These are phyloP conservation scores for Baorangia bicolor DNA, from an alignment of 768 basidiomycete species.

Conservation along the genomic window DNA sequence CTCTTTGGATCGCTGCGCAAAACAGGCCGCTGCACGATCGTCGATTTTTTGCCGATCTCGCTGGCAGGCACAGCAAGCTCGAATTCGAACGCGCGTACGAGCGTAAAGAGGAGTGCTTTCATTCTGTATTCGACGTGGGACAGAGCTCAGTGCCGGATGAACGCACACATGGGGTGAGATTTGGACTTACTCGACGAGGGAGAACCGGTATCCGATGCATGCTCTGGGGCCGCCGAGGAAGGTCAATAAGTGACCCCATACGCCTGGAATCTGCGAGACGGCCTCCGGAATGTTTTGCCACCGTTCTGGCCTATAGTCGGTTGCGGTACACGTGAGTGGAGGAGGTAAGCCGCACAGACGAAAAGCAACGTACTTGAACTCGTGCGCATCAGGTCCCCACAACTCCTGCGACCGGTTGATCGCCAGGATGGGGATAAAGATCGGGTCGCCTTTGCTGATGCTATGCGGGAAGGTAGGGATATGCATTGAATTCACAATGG, in stretches of 20 bases:
- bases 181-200: slow-evolving; percentile 52
- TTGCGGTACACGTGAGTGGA: neutral
- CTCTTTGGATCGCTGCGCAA: slow-evolving; percentile 2
- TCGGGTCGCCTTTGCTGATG: slow-evolving; percentile 42
- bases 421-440: slow-evolving; percentile 52
- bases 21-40: neutral
- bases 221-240: slow-evolving; percentile 66
- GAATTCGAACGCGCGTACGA: slow-evolving; percentile 13
- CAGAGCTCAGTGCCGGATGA: neutral
- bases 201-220: slow-evolving; percentile 69
- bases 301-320: slow-evolving; percentile 53
- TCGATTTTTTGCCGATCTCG: neutral
- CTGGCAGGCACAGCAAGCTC: slow-evolving; percentile 4
- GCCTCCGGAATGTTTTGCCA: slow-evolving; percentile 53
- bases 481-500: neutral
- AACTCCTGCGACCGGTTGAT: slow-evolving; percentile 52
- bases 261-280: slow-evolving; percentile 49
- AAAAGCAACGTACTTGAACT: slow-evolving; percentile 49
- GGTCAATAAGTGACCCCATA: slow-evolving; percentile 57
- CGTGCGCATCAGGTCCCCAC: slow-evolving; percentile 62
- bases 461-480: slow-evolving; percentile 17
- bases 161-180: neutral
- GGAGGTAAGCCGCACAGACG: neutral
- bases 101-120: slow-evolving; percentile 7
- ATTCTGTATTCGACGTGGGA: neutral